These are phyloP conservation scores for Erodium trifolium DNA, from an alignment of 441 rosid genomes.

Conservation along the genomic window DNA sequence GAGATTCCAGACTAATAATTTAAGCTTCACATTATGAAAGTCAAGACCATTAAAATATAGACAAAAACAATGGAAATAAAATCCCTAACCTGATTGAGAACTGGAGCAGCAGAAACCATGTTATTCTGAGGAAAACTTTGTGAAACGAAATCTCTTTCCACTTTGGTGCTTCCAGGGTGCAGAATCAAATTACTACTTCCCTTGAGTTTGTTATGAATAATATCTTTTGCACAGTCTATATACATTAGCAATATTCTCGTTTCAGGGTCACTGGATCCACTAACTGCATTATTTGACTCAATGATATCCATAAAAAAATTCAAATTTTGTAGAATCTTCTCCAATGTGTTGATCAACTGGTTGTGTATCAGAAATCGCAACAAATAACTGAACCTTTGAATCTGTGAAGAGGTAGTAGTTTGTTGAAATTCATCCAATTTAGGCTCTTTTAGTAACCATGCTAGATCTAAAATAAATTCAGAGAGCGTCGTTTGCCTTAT, in stretches of 20 bases:
- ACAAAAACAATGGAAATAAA: background rate
- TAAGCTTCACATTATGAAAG: background rate
- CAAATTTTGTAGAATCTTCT: constrained; percentile 48
- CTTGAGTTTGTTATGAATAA: constrained; percentile 28
- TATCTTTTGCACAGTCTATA: constrained; percentile 36
- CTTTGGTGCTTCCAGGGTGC: constrained; percentile 20
- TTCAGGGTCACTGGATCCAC: constrained; percentile 37
- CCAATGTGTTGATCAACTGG: constrained; percentile 46
- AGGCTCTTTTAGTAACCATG: constrained; percentile 73
- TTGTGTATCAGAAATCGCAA: constrained; percentile 50
- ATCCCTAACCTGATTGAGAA: constrained; percentile 39
- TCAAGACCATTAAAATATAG: constrained; percentile 3
- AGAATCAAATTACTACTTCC: constrained; percentile 18
- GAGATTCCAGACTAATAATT: background rate
- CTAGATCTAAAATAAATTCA: constrained; percentile 68
- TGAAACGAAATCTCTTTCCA: constrained; percentile 19
- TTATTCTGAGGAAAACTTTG: constrained; percentile 30
- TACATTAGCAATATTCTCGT: constrained; percentile 32
- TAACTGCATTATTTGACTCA: constrained; percentile 22
- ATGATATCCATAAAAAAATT: constrained; percentile 32
- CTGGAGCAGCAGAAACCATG: constrained; percentile 27
- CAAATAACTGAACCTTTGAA: constrained; percentile 53
- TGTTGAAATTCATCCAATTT: constrained; percentile 39
- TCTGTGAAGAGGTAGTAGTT: constrained; percentile 42
- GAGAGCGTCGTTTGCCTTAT: constrained; percentile 40